Conservation (phyloP, 1,284 basidiomycete species). For the Cutaneotrichosporon dermatis region DNA sequence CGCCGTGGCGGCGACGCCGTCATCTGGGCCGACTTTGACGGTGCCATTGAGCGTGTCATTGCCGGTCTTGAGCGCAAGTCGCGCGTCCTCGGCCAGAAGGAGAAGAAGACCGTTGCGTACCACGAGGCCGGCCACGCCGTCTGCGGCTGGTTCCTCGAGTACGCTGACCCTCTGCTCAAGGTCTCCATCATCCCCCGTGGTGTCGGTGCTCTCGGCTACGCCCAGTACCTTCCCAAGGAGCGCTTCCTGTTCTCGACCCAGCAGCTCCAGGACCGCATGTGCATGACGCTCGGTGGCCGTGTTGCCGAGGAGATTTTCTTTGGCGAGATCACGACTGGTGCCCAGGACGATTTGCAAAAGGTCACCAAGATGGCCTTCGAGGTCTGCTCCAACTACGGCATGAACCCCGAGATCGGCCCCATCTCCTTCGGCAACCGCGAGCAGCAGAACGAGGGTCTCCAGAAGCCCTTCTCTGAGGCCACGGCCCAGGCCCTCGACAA, state of each 20-base stretch:
- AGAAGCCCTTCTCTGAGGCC: constrained; percentile 96
- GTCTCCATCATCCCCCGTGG: constrained; percentile 98
- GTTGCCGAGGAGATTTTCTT: constrained; percentile 99
- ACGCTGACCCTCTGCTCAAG: constrained; percentile 93
- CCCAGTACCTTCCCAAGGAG: constrained; percentile 93
- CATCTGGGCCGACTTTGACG: constrained; percentile 85
- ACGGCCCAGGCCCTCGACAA: constrained; percentile 89
- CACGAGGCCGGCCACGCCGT: constrained; percentile 99
- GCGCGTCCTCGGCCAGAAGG: constrained; percentile 83
- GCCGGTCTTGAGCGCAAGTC: constrained; percentile 96
- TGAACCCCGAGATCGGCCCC: constrained; percentile 91
- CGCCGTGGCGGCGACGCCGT: constrained; percentile 75
- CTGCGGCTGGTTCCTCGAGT: constrained; percentile 96
- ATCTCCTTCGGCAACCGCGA: constrained; percentile 88
- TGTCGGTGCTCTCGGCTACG: constrained; percentile 92
- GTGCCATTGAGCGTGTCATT: constrained; percentile 96
- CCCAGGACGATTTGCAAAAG: constrained; percentile 95
- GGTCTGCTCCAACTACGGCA: constrained; percentile 85
- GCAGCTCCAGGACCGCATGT: constrained; percentile 92
- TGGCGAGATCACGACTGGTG: constrained; percentile 91
- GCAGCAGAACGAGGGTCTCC: constrained; percentile 79
- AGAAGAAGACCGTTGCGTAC: constrained; percentile 98
- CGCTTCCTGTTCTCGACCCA: constrained; percentile 92
- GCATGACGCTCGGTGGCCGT: constrained; percentile 98
- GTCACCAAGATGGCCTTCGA: constrained; percentile 98